A percentile compares a stretch with the other conserved stretches of the same genome.
phyloP scores from a whole-genome alignment of 2,329 filamentous ascomycete species.

The Aspergillus ochraceoroseus region DNA sequence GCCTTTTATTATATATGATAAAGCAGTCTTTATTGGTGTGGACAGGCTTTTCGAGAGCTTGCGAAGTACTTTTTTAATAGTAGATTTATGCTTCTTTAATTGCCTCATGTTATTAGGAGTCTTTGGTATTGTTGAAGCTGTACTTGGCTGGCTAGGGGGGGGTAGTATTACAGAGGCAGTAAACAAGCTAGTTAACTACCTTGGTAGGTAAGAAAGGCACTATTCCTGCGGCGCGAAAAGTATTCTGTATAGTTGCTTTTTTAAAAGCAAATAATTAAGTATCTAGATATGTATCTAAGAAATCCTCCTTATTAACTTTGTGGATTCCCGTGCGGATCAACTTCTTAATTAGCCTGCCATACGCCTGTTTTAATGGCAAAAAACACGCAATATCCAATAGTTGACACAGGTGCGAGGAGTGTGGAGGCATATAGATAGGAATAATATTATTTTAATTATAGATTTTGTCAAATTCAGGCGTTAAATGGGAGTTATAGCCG shows the following conservation, averaged over 20 bases:
- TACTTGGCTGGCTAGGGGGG: too few species aligned
- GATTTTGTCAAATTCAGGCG: conserved; percentile 33
- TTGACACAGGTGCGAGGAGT: conserved; percentile 12
- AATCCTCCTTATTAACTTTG: conserved; percentile 6
- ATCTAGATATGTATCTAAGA: conserved; percentile 1
- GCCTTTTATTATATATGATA: too few species aligned
- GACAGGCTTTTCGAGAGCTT: too few species aligned
- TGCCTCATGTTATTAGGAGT: neutral
- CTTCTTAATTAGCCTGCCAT: conserved; percentile 4
- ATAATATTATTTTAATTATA: conserved; percentile 37
- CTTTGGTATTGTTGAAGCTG: neutral
- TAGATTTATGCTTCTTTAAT: conserved; percentile 1
- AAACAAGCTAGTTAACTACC: too few species aligned
- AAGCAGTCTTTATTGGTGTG: too few species aligned
- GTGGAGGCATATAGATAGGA: conserved; percentile 6
- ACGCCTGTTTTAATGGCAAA: conserved; percentile 8
- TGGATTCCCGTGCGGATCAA: conserved; percentile 1
- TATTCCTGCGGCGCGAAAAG: too few species aligned
- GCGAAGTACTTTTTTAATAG: neutral
- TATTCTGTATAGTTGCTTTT: too few species aligned
- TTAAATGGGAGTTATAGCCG: conserved; percentile 35
- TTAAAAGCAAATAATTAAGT: neutral
- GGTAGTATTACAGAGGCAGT: too few species aligned
- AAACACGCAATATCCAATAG: conserved; percentile 11
- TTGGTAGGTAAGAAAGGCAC: too few species aligned